Evolutionary conservation across 2,329 filamentous ascomycete species (phyloP).

Genomic region (Chaetomium olivaceum): DNA sequence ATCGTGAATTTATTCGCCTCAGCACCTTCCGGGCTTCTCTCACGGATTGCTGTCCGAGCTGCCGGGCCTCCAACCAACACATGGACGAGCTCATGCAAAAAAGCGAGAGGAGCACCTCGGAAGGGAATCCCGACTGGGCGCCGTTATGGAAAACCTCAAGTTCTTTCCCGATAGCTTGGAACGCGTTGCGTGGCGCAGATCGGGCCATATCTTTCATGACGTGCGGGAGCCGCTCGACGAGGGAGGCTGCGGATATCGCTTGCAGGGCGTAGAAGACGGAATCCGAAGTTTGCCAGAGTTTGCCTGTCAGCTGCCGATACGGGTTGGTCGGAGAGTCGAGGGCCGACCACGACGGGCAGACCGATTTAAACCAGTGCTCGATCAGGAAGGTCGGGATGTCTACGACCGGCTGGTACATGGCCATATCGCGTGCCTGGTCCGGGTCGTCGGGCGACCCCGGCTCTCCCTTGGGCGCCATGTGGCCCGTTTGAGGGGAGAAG

Average conservation of each 20-base stretch:
- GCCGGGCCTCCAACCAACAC: conserved; percentile 34
- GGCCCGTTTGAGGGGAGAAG: neutral
- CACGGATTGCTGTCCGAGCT: conserved; percentile 33
- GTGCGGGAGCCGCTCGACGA: conserved; percentile 33
- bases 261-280: conserved; percentile 35
- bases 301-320: conserved; percentile 31
- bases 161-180: conserved; percentile 33
- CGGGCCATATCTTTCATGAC: conserved; percentile 32
- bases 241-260: conserved; percentile 35
- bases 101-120: conserved; percentile 32
- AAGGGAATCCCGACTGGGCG: conserved; percentile 25
- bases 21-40: conserved; percentile 32
- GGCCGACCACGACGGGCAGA: conserved; percentile 36
- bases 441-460: neutral
- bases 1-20: conserved; percentile 24
- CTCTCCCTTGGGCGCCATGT: conserved; percentile 1
- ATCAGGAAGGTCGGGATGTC: conserved; percentile 35
- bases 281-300: conserved; percentile 32
- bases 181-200: conserved; percentile 29
- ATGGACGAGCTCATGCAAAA: conserved; percentile 38
- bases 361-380: conserved; percentile 38
- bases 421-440: conserved; percentile 9
- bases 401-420: conserved; percentile 30
- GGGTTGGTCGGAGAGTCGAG: conserved; percentile 35
- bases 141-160: conserved; percentile 27